phyloP scores from a whole-genome alignment of 331 rosid species.

The Malus hybrid region DNA sequence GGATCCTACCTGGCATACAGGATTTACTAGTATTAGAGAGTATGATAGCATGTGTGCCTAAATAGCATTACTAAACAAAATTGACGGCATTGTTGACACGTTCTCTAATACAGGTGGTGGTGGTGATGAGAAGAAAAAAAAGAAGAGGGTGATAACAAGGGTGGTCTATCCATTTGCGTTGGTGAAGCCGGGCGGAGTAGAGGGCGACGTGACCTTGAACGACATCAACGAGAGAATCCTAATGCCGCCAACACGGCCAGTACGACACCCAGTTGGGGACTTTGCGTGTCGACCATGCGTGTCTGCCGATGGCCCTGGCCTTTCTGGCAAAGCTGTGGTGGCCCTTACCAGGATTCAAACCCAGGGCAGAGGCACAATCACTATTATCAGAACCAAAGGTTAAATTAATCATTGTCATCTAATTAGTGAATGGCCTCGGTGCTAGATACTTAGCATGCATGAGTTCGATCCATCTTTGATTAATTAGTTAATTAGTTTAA shows the following conservation, averaged over 20 bases:
- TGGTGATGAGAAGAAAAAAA: slow-evolving; percentile 24
- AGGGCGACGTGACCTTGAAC: slow-evolving; percentile 82
- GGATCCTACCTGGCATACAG: too few species aligned
- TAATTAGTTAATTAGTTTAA: background rate
- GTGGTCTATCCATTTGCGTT: slow-evolving; percentile 84
- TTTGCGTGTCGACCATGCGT: slow-evolving; percentile 95
- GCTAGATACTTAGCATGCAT: background rate
- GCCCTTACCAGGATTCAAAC: slow-evolving; percentile 91
- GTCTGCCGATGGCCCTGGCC: slow-evolving; percentile 68
- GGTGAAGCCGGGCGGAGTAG: slow-evolving; percentile 92
- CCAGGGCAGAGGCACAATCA: slow-evolving; percentile 89
- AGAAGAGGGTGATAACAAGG: slow-evolving; percentile 27
- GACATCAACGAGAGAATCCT: slow-evolving; percentile 86
- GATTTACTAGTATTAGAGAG: too few species aligned
- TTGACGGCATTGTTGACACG: too few species aligned
- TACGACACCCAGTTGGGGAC: slow-evolving; percentile 96
- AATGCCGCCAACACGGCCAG: slow-evolving; percentile 91
- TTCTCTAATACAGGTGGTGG: background rate
- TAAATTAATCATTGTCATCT: background rate
- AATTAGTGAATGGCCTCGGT: background rate
- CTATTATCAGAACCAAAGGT: slow-evolving; percentile 92
- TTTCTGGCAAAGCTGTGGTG: slow-evolving; percentile 95
- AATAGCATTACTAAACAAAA: too few species aligned
- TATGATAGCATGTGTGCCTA: too few species aligned
- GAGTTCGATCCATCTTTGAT: background rate